Conservation (phyloP, 2,329 filamentous ascomycete genomes). For the Paraphaeosphaeria sporulosa region DNA sequence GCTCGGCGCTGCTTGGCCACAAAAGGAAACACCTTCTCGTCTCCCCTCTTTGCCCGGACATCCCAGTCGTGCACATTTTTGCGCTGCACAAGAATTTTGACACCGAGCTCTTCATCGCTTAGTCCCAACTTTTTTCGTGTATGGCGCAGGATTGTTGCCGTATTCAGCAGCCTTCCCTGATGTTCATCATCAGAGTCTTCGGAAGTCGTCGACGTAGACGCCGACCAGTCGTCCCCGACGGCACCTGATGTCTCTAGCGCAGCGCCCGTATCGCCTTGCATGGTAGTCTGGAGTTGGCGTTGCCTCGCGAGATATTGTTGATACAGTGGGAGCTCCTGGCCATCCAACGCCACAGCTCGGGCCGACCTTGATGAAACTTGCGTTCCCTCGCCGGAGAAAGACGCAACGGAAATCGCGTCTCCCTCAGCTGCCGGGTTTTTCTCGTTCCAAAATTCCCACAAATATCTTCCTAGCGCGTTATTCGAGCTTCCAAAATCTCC, state of each 20-base stretch:
- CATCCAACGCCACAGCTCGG: conserved; percentile 71
- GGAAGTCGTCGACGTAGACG: conserved; percentile 83
- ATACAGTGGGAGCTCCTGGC: conserved; percentile 80
- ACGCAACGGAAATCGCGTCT: conserved; percentile 53
- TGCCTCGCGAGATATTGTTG: conserved; percentile 93
- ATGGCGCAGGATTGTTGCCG: conserved; percentile 84
- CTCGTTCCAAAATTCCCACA: conserved; percentile 69
- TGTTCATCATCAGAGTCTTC: conserved; percentile 90
- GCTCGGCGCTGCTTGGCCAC: conserved; percentile 78
- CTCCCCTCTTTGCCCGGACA: conserved; percentile 86
- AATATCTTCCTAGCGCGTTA: conserved; percentile 68
- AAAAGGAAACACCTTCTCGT: conserved; percentile 91
- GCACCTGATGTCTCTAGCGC: conserved; percentile 74
- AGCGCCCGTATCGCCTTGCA: conserved; percentile 70
- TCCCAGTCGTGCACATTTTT: conserved; percentile 95
- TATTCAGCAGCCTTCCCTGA: conserved; percentile 89
- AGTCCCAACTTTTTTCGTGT: conserved; percentile 79
- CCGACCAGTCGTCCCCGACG: conserved; percentile 82
- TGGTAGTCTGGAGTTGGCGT: conserved; percentile 82
- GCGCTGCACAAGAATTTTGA: conserved; percentile 87
- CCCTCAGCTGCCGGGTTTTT: conserved; percentile 31
- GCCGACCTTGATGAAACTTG: conserved; percentile 38
- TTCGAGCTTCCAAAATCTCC: conserved; percentile 48
- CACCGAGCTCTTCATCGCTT: conserved; percentile 87
- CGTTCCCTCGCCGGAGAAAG: conserved; percentile 70